Conservation (phyloP, 768 basidiomycete species). For the Trametes meyenii region DNA sequence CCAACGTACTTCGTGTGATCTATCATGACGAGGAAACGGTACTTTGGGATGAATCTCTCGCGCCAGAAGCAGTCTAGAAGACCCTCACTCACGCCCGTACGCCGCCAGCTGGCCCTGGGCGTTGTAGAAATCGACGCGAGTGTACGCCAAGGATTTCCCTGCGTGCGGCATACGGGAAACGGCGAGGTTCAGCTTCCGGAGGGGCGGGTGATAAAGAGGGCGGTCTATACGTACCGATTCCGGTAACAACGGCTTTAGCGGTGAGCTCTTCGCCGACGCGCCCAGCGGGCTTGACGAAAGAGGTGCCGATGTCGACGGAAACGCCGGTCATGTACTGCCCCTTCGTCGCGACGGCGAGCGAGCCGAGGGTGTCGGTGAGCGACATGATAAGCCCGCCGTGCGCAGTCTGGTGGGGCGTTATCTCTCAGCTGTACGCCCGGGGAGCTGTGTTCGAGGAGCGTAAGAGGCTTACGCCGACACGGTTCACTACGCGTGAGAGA, state of each 20-base stretch:
- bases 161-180: background rate
- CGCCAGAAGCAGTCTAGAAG: background rate
- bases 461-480: slow-evolving; percentile 62
- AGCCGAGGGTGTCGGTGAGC: slow-evolving; percentile 83
- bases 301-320: slow-evolving; percentile 77
- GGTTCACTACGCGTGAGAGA: slow-evolving; percentile 57
- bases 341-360: slow-evolving; percentile 78
- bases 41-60: background rate
- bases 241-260: slow-evolving; percentile 65
- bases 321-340: slow-evolving; percentile 90
- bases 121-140: slow-evolving; percentile 74
- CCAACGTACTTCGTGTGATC: slow-evolving; percentile 89
- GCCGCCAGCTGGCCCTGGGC: slow-evolving; percentile 71
- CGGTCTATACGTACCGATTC: slow-evolving; percentile 54
- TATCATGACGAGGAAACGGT: slow-evolving; percentile 32
- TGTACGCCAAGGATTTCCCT: slow-evolving; percentile 84
- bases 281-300: slow-evolving; percentile 81
- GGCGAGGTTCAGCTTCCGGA: background rate
- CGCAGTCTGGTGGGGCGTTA: slow-evolving; percentile 45
- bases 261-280: slow-evolving; percentile 65
- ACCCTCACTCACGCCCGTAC: slow-evolving; percentile 67
- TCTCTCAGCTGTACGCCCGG: background rate
- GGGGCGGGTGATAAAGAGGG: background rate
- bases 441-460: background rate
- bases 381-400: slow-evolving; percentile 85